phyloP scores from a whole-genome alignment of 1,139 yeast species.

The Suhomyces wounanorum region DNA sequence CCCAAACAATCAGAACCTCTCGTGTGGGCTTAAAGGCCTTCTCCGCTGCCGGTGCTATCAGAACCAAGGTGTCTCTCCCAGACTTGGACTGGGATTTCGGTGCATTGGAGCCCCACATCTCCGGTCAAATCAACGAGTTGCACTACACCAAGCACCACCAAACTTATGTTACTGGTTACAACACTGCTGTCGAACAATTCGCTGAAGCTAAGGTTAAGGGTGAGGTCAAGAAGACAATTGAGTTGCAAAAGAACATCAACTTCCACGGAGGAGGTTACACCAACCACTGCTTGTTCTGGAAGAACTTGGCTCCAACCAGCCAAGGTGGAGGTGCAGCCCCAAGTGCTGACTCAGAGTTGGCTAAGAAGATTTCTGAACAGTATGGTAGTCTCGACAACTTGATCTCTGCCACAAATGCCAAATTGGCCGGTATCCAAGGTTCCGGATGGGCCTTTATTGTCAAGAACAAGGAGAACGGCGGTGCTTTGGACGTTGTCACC shows the following conservation, averaged over 20 bases:
- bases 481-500: conserved; percentile 77
- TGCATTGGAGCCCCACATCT: conserved; percentile 87
- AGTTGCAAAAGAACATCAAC: conserved; percentile 77
- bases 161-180: conserved; percentile 88
- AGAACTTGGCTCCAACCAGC: conserved; percentile 79
- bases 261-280: conserved; percentile 96
- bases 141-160: conserved; percentile 96
- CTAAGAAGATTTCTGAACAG: conserved; percentile 62
- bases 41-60: conserved; percentile 33
- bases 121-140: conserved; percentile 85
- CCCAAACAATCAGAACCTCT: conserved; percentile 23
- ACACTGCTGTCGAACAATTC: conserved; percentile 77
- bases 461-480: conserved; percentile 80
- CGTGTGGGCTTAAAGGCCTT: conserved; percentile 9
- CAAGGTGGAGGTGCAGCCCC: conserved; percentile 89
- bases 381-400: conserved; percentile 80
- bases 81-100: conserved; percentile 85
- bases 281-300: conserved; percentile 89
- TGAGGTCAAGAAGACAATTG: conserved; percentile 66
- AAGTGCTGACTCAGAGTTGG: conserved; percentile 55
- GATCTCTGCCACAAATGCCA: conserved; percentile 66
- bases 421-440: conserved; percentile 92
- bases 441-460: conserved; percentile 98
- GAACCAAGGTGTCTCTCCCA: conserved; percentile 78
- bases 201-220: conserved; percentile 69